These are phyloP conservation scores for Axilococcus clingmanii DNA, from an alignment of 139 green algal species.

Conservation along the genomic window DNA sequence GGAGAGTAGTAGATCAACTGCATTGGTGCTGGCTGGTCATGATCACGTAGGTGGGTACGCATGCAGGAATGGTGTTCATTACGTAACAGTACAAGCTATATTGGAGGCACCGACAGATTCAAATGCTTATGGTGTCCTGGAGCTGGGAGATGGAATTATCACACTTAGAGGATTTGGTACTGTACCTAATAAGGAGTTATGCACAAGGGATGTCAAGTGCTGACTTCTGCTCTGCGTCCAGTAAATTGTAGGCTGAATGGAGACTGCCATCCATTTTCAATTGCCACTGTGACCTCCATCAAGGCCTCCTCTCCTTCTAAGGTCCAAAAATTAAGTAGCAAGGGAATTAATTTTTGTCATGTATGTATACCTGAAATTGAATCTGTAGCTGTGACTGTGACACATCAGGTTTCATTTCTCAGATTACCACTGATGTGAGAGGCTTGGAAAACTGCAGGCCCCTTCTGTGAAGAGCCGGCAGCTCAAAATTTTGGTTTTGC, in stretches of 20 bases:
- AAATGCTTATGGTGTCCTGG: constrained; percentile 34
- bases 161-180: constrained; percentile 5
- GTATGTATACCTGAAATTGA: too few relatives aligned
- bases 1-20: constrained; percentile 14
- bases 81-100: constrained; percentile 45
- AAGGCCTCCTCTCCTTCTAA: not conserved
- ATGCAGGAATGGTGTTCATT: constrained; percentile 20
- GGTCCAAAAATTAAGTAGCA: not conserved
- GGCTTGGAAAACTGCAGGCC: too few relatives aligned
- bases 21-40: constrained; percentile 39
- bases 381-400: too few relatives aligned
- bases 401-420: too few relatives aligned
- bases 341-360: too few relatives aligned
- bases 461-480: too few relatives aligned
- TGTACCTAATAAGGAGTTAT: constrained; percentile 11
- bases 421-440: too few relatives aligned
- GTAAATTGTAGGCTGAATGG: not conserved
- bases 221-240: not conserved
- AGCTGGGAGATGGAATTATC: constrained; percentile 13
- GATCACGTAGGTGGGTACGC: constrained; percentile 46
- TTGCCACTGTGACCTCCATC: not conserved
- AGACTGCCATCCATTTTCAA: not conserved
- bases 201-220: not conserved
- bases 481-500: too few relatives aligned
- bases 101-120: constrained; percentile 37